phyloP scores from a whole-genome alignment of 805 yeast genomes.

The Cyberlindnera subsufficiens region DNA sequence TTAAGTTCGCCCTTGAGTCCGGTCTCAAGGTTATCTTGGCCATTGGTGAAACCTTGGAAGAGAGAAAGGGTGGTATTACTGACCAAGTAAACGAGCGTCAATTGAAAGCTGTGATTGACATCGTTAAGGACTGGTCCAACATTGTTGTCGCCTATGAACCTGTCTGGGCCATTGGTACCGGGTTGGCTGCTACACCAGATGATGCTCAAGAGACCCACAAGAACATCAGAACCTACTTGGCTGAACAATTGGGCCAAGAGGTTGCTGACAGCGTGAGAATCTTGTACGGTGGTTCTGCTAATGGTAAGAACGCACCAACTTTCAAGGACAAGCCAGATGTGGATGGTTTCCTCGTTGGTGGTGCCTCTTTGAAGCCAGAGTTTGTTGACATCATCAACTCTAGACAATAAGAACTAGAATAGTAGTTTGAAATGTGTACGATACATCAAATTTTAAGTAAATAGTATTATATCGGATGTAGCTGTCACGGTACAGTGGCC shows the following conservation, averaged over 20 bases:
- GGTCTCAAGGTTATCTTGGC: constrained; percentile 92
- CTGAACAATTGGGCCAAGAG: constrained; percentile 66
- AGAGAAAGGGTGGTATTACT: constrained; percentile 86
- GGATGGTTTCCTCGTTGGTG: constrained; percentile 99
- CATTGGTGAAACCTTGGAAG: constrained; percentile 96
- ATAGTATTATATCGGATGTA: background rate
- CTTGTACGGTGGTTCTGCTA: constrained; percentile 98
- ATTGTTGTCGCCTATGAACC: constrained; percentile 98
- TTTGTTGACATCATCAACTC: constrained; percentile 93
- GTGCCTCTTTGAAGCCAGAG: constrained; percentile 98
- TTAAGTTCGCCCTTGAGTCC: constrained; percentile 85
- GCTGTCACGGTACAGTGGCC: too few species aligned
- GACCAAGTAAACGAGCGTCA: constrained; percentile 84
- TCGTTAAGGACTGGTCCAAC: constrained; percentile 82
- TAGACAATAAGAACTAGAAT: constrained; percentile 46
- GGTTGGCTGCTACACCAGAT: constrained; percentile 96
- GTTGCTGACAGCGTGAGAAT: constrained; percentile 80
- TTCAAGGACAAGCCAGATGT: constrained; percentile 91
- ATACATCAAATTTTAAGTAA: background rate
- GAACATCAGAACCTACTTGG: constrained; percentile 78
- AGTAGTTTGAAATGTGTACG: background rate
- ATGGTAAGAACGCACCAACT: constrained; percentile 85
- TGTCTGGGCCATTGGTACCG: constrained; percentile 99
- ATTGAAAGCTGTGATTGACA: constrained; percentile 78
- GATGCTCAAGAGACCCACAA: constrained; percentile 96